These are phyloP conservation scores for Aureobasidium musti DNA, from an alignment of 2,329 filamentous ascomycete genomes.

Conservation along the genomic window DNA sequence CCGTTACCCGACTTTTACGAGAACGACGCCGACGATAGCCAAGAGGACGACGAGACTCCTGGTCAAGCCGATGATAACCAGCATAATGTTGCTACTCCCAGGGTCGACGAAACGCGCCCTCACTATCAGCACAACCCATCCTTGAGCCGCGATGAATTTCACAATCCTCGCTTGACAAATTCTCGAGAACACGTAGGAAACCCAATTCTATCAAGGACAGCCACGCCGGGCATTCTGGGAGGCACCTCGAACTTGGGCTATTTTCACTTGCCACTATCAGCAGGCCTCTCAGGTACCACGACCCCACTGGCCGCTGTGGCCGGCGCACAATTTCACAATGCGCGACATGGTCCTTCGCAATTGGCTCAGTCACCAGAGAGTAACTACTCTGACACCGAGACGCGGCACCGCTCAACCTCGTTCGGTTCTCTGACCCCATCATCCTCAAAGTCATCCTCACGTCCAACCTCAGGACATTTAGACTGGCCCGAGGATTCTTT, in stretches of 20 bases:
- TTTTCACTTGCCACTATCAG: constrained; percentile 75
- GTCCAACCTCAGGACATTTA: constrained; percentile 47
- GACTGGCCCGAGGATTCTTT: constrained; percentile 34
- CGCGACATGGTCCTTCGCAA: constrained; percentile 34
- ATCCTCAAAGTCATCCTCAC: constrained; percentile 46
- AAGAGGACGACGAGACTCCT: constrained; percentile 45
- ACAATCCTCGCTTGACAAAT: constrained; percentile 28
- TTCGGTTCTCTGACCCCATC: constrained; percentile 52
- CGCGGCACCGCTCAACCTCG: constrained; percentile 40
- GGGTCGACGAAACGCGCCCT: constrained; percentile 13
- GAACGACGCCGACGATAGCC: constrained; percentile 66
- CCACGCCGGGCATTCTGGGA: constrained; percentile 64
- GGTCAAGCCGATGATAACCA: background rate
- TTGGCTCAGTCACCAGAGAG: constrained; percentile 24
- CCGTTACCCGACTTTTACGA: constrained; percentile 97
- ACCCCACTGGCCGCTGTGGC: constrained; percentile 79
- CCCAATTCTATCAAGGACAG: constrained; percentile 45
- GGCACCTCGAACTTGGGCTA: constrained; percentile 78
- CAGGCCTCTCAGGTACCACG: constrained; percentile 71
- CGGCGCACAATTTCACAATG: constrained; percentile 63
- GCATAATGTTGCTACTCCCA: background rate
- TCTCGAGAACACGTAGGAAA: constrained; percentile 35
- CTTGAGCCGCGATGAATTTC: constrained; percentile 25
- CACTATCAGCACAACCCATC: constrained; percentile 15
- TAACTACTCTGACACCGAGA: constrained; percentile 42